Evolutionary conservation across 73 alveolate species (phyloP).

Genomic region (Tetrahymena borealis): DNA sequence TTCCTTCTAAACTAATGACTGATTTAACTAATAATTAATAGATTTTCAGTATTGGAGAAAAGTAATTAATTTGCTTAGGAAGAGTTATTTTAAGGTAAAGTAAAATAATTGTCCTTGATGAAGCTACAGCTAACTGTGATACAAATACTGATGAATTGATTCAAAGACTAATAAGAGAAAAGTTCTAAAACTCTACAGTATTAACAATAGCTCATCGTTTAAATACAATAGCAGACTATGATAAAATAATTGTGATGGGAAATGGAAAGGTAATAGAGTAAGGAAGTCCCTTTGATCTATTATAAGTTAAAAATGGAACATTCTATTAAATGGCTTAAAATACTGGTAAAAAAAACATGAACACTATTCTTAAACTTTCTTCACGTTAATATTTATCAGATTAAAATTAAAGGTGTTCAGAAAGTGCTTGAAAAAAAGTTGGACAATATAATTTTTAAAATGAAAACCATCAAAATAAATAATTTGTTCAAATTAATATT

Average conservation of each 20-base stretch:
- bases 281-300: conserved; percentile 38
- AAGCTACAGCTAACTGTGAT: conserved; percentile 60
- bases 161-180: conserved; percentile 23
- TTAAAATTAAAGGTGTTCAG: no score
- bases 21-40: background rate
- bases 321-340: background rate
- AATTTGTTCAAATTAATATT: no score
- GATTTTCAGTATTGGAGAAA: conserved; percentile 50
- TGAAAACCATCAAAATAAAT: no score
- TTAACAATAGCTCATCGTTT: conserved; percentile 63
- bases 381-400: no score
- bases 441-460: no score
- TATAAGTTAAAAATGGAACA: conserved; percentile 17
- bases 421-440: no score
- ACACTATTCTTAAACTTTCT: no score
- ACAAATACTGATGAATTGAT: conserved; percentile 55
- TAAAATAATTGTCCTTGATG: conserved; percentile 59
- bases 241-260: conserved; percentile 54
- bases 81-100: conserved; percentile 56
- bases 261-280: conserved; percentile 48
- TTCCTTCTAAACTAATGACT: background rate
- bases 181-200: conserved; percentile 50
- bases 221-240: conserved; percentile 48
- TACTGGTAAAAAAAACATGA: no score
- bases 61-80: conserved; percentile 58